Conservation (phyloP, 805 yeast species). For the Candida insectorum region DNA sequence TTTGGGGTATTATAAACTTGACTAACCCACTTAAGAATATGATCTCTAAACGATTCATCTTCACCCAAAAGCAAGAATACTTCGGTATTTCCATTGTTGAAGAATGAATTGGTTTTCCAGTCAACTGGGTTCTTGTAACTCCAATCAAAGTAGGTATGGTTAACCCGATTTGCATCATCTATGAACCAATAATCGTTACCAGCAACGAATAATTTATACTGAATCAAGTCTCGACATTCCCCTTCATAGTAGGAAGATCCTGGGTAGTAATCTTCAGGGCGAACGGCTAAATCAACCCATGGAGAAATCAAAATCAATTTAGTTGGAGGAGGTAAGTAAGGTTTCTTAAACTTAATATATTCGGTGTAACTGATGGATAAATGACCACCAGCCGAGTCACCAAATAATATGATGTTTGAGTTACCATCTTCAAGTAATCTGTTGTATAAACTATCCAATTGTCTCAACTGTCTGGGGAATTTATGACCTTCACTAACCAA, state of each 20-base stretch:
- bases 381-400: constrained; percentile 43
- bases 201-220: constrained; percentile 9
- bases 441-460: constrained; percentile 24
- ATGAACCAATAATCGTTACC: constrained; percentile 3
- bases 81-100: constrained; percentile 18
- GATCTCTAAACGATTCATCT: constrained; percentile 41
- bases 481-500: constrained; percentile 24
- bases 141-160: constrained; percentile 12
- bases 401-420: constrained; percentile 28
- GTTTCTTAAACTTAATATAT: constrained; percentile 16
- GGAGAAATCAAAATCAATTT: constrained; percentile 33
- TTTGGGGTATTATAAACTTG: constrained; percentile 28
- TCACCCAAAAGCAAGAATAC: constrained; percentile 37
- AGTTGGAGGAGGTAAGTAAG: constrained; percentile 20
- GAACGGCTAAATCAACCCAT: constrained; percentile 27
- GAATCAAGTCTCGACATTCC: constrained; percentile 17
- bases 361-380: constrained; percentile 29
- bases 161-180: constrained; percentile 1
- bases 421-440: constrained; percentile 18
- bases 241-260: constrained; percentile 37
- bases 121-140: constrained; percentile 14
- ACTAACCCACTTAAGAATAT: constrained; percentile 31
- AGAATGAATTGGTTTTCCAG: constrained; percentile 33
- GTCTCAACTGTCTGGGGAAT: constrained; percentile 29
- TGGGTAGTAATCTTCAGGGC: constrained; percentile 12